phyloP scores from a whole-genome alignment of 352 stramenopile species.

The Phytophthora multivora region DNA sequence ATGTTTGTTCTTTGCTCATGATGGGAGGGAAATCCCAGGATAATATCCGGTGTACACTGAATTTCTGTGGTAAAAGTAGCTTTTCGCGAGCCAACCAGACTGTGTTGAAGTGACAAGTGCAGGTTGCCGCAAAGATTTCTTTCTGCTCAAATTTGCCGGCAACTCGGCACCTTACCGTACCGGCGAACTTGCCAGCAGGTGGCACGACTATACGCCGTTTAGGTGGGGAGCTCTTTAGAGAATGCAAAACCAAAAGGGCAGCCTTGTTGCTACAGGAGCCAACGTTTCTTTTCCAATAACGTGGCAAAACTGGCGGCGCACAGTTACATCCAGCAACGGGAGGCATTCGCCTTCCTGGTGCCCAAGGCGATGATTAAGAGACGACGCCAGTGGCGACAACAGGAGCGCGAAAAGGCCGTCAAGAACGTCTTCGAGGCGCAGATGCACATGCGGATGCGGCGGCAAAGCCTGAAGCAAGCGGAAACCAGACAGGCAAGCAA shows the following conservation, averaged over 20 bases:
- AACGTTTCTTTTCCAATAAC: constrained; percentile 7
- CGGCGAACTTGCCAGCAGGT: constrained; percentile 17
- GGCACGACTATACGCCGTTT: neutral
- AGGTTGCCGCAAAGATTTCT: constrained; percentile 12
- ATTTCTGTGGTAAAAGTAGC: constrained; percentile 1
- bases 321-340: constrained; percentile 31
- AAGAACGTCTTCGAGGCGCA: constrained; percentile 37
- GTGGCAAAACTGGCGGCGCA: constrained; percentile 26
- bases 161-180: constrained; percentile 1
- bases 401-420: constrained; percentile 20
- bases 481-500: constrained; percentile 3
- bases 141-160: constrained; percentile 13
- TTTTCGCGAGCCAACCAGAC: constrained; percentile 14
- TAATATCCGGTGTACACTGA: constrained; percentile 3
- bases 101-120: constrained; percentile 26
- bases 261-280: neutral
- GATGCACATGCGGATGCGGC: constrained; percentile 34
- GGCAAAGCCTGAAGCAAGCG: constrained; percentile 32
- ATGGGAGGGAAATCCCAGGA: constrained; percentile 6
- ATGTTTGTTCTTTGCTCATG: neutral
- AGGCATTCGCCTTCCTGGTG: constrained; percentile 40
- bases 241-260: constrained; percentile 11
- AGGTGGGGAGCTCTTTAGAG: constrained; percentile 4
- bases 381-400: constrained; percentile 18
- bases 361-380: constrained; percentile 26